These are phyloP conservation scores for Persicaria tinctoria DNA, from an alignment of 148 eudicot genomes.

Conservation along the genomic window DNA sequence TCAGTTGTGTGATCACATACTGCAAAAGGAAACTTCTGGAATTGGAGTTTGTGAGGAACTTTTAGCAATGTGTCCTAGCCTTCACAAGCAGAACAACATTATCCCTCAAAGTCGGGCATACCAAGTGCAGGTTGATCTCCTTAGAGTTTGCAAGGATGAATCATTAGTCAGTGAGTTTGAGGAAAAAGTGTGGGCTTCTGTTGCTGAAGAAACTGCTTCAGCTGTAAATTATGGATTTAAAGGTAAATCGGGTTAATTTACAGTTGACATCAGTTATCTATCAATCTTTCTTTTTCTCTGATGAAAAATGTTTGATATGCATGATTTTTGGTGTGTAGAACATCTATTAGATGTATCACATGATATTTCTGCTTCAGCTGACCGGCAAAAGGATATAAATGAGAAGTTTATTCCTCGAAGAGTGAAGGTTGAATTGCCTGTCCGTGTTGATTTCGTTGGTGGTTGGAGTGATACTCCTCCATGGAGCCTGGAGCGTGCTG, in stretches of 20 bases:
- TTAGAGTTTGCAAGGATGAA: constrained; percentile 61
- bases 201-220: constrained; percentile 93
- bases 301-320: background rate
- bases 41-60: constrained; percentile 57
- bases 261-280: background rate
- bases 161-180: constrained; percentile 49
- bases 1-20: constrained; percentile 76
- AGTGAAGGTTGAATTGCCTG: constrained; percentile 88
- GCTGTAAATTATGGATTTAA: constrained; percentile 93
- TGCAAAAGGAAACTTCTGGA: constrained; percentile 64
- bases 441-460: constrained; percentile 93
- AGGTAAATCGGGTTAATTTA: constrained; percentile 33
- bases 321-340: constrained; percentile 32
- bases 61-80: constrained; percentile 55
- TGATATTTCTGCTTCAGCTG: constrained; percentile 22
- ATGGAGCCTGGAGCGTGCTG: constrained; percentile 98
- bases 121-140: constrained; percentile 89
- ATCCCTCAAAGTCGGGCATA: constrained; percentile 84
- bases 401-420: constrained; percentile 27
- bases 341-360: constrained; percentile 44
- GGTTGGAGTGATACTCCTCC: constrained; percentile 99
- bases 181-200: constrained; percentile 86
- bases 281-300: background rate
- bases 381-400: constrained; percentile 19
- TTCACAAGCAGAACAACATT: constrained; percentile 51